Conservation (phyloP, 768 basidiomycete species). For the Leccinum imitatum region DNA sequence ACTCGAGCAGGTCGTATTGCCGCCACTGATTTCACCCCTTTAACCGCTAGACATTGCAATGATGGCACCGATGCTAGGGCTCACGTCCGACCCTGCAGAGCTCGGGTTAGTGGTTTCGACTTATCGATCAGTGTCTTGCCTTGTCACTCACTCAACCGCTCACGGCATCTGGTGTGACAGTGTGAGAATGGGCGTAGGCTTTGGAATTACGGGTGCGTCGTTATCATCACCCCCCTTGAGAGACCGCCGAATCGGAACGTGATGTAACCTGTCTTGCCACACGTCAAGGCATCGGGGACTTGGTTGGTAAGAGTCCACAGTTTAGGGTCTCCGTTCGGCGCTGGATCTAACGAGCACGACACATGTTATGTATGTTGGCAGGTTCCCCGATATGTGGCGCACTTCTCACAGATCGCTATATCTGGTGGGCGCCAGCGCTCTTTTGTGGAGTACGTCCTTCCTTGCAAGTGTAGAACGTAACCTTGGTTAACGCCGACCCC, state of each 20-base stretch:
- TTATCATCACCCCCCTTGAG: not conserved
- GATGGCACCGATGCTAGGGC: slow-evolving; percentile 44
- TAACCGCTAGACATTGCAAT: slow-evolving; percentile 34
- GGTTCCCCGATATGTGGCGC: slow-evolving; percentile 60
- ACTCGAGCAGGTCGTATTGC: not conserved
- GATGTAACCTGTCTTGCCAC: not conserved
- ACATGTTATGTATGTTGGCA: slow-evolving; percentile 23
- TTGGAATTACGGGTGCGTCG: slow-evolving; percentile 40
- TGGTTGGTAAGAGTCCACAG: slow-evolving; percentile 16
- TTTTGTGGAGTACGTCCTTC: slow-evolving; percentile 43
- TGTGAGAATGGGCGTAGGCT: slow-evolving; percentile 47
- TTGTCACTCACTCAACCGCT: not conserved
- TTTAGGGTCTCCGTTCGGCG: not conserved
- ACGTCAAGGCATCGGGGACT: slow-evolving; percentile 23
- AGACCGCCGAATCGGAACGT: not conserved
- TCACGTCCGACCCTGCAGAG: slow-evolving; percentile 49
- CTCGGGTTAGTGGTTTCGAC: slow-evolving; percentile 40
- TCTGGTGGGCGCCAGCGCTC: slow-evolving; percentile 58
- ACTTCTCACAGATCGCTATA: slow-evolving; percentile 45
- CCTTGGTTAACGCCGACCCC: not conserved
- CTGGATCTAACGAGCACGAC: not conserved
- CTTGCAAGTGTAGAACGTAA: not conserved
- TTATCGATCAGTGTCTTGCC: not conserved
- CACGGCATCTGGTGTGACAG: slow-evolving; percentile 10
- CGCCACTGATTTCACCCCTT: not conserved